Conservation (phyloP, 345 rosid species). For the Eucalyptus sp. region DNA sequence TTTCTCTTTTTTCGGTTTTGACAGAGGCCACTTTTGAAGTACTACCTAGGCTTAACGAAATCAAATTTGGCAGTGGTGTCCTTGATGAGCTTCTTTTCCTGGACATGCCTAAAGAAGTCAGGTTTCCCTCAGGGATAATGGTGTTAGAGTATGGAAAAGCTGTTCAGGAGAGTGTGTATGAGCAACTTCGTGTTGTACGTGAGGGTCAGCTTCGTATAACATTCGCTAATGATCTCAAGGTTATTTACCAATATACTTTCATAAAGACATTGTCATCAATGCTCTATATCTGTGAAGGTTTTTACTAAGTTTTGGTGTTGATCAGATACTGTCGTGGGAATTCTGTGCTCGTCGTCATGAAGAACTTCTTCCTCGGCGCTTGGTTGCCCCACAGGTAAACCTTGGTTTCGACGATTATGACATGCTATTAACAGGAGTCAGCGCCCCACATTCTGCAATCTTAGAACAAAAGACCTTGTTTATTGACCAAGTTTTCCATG, state of each 20-base stretch:
- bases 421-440: not conserved
- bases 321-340: constrained; percentile 93
- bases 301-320: not conserved
- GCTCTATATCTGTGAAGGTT: not conserved
- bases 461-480: not conserved
- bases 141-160: constrained; percentile 82
- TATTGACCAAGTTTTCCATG: not conserved
- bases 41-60: constrained; percentile 88
- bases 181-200: constrained; percentile 94
- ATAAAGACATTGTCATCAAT: not conserved
- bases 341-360: constrained; percentile 92
- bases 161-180: constrained; percentile 93
- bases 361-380: constrained; percentile 91
- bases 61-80: constrained; percentile 95
- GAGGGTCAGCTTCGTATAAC: constrained; percentile 94
- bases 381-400: constrained; percentile 90
- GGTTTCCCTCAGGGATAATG: constrained; percentile 73
- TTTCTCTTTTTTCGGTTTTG: not conserved
- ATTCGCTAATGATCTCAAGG: constrained; percentile 91
- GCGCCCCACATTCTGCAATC: not conserved
- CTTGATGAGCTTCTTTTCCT: constrained; percentile 89
- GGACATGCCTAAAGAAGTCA: constrained; percentile 75
- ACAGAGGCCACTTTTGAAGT: constrained; percentile 98
- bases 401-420: not conserved
- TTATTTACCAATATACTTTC: constrained; percentile 1